These are phyloP conservation scores for Linderniella brevidens DNA, from an alignment of 257 asterid genomes.

Conservation along the genomic window DNA sequence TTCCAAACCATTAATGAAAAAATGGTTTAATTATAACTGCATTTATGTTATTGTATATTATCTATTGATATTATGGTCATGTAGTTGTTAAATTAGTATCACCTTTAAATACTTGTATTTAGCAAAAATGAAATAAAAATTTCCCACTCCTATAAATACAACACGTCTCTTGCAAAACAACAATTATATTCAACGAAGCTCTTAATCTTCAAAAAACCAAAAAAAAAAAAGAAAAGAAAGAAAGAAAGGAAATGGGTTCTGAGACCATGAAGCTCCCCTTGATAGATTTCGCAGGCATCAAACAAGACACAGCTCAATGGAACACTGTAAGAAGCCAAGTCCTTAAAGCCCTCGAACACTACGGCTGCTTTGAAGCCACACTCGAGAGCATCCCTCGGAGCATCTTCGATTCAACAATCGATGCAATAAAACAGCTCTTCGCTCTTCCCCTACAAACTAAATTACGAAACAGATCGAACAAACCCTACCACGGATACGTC, in stretches of 20 bases:
- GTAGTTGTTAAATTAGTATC: too few relatives aligned
- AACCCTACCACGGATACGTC: conserved; percentile 45
- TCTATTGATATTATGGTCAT: too few relatives aligned
- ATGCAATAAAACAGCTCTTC: conserved; percentile 23
- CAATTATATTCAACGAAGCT: too few relatives aligned
- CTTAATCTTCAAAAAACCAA: too few relatives aligned
- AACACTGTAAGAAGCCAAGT: conserved; percentile 22
- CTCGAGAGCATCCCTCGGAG: conserved; percentile 17
- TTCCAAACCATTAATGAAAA: too few relatives aligned
- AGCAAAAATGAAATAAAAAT: too few relatives aligned
- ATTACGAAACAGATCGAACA: conserved; percentile 25
- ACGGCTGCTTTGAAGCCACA: conserved; percentile 50
- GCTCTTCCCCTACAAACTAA: conserved; percentile 43
- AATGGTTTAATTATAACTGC: too few relatives aligned
- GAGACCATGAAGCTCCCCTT: conserved; percentile 27
- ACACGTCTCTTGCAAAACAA: too few relatives aligned
- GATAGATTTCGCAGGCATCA: conserved; percentile 27
- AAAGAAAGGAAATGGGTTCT: conserved; percentile 20
- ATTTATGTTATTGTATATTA: too few relatives aligned
- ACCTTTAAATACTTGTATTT: too few relatives aligned
- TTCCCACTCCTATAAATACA: too few relatives aligned
- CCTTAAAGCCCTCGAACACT: conserved; percentile 24
- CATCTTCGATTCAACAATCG: conserved; percentile 19
- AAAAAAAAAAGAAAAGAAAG: neutral
- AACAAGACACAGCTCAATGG: conserved; percentile 20